Evolutionary conservation across 176 grass and related monocot species (phyloP), one percentile per base, ranked within the genome.

Genomic region (Juncus inflexus): DNA sequence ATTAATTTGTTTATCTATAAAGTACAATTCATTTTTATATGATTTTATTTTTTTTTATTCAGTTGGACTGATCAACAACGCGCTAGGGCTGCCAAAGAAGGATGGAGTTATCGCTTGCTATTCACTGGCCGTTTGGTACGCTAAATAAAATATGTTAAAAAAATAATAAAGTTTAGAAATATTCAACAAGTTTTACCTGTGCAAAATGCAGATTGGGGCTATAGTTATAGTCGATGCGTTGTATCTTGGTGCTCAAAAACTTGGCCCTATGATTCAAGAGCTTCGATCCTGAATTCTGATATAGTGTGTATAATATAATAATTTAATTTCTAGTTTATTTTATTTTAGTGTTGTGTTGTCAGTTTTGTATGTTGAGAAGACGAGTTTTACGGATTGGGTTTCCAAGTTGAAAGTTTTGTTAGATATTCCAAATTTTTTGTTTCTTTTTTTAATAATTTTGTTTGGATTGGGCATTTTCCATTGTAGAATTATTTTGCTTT

Each of bases 1-100:
- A 82, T 73, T 69, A 5, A 47, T 47, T 47, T 47, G 43, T 47
- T 47, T 47, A 47, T 9, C 43, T 9, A 47, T 5, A 47, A 47
- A 47, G 9, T 47, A 6, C 4, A 47, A 47, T 47, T 47, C 4
- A 47, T 6, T 47, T 47, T 47, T 6, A 47, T 9, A 47, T 6
- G 9, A 47, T 45, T 66, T 40, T 40, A 28, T 68, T 67, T 43
- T 52, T 50, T 56, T 77, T 42, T 66, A 43, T 50, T 54, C 67
- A 97, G 88, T 63, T 92, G 94, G 94, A 97, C 88, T 0, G 94
- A 97, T 79, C 88, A 97, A 62, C 94, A 97, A 50, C 87, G 88
- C 42, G 41, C 51, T 6, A 74, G 84, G 70, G 94, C 83, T 56
- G 82, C 88, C 0, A 97, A 76, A 68, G 94, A 91, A 82, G 85